These are phyloP conservation scores for Rhizoclosmatium sp. DNA, from an alignment of 192 early-diverging fungal genomes.

Conservation along the genomic window DNA sequence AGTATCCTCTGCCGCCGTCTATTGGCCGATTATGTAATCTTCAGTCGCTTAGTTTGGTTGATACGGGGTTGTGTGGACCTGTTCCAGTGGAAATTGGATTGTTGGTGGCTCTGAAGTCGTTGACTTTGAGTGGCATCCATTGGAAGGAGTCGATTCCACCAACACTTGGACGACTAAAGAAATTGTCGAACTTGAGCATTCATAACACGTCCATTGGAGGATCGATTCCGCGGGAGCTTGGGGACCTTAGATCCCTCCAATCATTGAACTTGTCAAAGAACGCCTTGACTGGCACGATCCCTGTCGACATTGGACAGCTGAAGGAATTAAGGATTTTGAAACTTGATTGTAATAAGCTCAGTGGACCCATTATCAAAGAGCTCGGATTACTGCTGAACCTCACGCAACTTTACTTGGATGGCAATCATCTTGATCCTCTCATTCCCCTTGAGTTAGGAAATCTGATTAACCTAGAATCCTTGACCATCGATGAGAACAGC, in stretches of 20 bases:
- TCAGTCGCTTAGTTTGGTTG: not conserved
- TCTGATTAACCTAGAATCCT: not conserved
- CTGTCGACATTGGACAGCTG: not conserved
- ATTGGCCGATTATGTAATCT: not conserved
- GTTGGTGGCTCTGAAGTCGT: not conserved
- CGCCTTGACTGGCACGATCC: not conserved
- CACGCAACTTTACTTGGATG: not conserved
- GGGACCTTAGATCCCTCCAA: not conserved
- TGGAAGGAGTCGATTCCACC: not conserved
- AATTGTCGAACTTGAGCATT: not conserved
- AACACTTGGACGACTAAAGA: not conserved
- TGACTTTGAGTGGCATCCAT: not conserved
- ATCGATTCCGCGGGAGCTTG: not conserved
- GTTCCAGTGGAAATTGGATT: not conserved
- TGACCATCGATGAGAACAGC: not conserved
- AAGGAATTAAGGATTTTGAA: not conserved
- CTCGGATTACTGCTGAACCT: not conserved
- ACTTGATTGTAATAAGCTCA: not conserved
- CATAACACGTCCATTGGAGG: not conserved
- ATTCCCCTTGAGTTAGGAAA: not conserved
- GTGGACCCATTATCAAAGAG: not conserved
- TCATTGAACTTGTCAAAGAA: not conserved
- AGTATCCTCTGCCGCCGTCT: not conserved
- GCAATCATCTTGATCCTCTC: not conserved
- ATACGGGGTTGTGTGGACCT: not conserved